phyloP scores from a whole-genome alignment of 1,284 basidiomycete species.

The Ceratobasidium sp. region DNA sequence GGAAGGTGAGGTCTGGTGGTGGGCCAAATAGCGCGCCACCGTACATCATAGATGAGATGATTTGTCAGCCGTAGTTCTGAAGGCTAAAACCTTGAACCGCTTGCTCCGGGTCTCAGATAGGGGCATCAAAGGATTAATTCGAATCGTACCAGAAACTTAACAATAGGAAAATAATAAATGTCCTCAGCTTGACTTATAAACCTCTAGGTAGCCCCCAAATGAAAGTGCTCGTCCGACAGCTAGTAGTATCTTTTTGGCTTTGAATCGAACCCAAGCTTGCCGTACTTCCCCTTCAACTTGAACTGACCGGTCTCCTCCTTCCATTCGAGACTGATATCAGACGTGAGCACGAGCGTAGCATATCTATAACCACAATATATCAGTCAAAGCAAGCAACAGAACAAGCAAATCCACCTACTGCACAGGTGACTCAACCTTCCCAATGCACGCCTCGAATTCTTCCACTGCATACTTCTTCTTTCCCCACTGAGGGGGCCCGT shows the following conservation, averaged over 20 bases:
- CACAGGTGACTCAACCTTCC: background rate
- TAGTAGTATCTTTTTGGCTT: too few relatives aligned
- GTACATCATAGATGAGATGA: background rate
- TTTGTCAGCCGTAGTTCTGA: background rate
- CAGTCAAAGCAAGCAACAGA: too few relatives aligned
- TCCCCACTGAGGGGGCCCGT: background rate
- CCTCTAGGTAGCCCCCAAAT: too few relatives aligned
- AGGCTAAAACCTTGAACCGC: background rate
- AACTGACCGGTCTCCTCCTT: constrained; percentile 36
- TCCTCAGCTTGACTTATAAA: too few relatives aligned
- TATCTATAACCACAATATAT: background rate
- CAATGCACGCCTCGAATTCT: constrained; percentile 20
- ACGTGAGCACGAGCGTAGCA: constrained; percentile 19
- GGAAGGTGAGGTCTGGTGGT: too few relatives aligned
- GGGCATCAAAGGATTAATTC: too few relatives aligned
- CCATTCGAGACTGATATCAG: constrained; percentile 33
- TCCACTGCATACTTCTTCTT: background rate
- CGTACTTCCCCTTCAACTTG: constrained; percentile 24
- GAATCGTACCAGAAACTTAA: too few relatives aligned
- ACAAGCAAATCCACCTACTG: background rate
- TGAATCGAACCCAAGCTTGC: too few relatives aligned
- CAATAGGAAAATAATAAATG: too few relatives aligned
- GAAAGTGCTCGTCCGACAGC: too few relatives aligned
- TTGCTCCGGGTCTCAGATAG: too few relatives aligned
- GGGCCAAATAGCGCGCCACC: background rate